Percentiles rank a stretch among this genome's conserved stretches.
Evolutionary conservation across 139 green algal species (phyloP).

Genomic region (Chlorella vulgaris): DNA sequence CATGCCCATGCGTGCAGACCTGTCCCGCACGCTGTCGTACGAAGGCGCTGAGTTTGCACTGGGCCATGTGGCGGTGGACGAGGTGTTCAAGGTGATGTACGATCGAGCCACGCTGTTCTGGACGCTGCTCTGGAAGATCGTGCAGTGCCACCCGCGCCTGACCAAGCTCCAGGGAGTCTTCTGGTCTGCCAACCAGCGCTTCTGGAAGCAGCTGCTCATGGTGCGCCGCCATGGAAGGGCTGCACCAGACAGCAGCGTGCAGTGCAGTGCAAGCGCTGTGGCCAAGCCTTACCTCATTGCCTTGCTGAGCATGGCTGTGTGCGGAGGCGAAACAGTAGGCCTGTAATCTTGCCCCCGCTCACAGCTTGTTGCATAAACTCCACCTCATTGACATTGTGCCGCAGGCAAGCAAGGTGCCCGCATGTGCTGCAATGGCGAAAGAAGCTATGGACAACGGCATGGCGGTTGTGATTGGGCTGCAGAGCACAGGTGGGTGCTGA

Average conservation of each 20-base stretch:
- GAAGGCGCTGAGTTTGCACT: constrained; percentile 75
- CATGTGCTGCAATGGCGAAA: constrained; percentile 62
- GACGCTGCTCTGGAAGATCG: constrained; percentile 55
- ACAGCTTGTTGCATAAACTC: not conserved
- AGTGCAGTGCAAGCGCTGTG: not conserved
- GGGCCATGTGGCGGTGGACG: constrained; percentile 58
- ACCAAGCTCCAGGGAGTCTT: constrained; percentile 47
- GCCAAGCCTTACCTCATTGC: no score
- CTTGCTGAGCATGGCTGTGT: not conserved
- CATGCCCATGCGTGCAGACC: constrained; percentile 42
- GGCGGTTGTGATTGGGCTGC: constrained; percentile 71
- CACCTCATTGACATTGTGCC: not conserved
- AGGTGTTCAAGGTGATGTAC: constrained; percentile 57
- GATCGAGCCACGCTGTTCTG: constrained; percentile 68
- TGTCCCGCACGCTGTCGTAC: constrained; percentile 78
- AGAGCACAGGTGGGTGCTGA: constrained; percentile 41
- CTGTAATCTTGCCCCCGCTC: no score
- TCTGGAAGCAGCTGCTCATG: constrained; percentile 62
- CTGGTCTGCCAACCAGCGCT: constrained; percentile 69
- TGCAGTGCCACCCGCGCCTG: constrained; percentile 16
- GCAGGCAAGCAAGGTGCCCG: constrained; percentile 72
- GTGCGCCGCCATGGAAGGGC: not conserved
- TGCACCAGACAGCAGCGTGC: not conserved
- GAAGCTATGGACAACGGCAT: constrained; percentile 67
- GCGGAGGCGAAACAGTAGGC: no score